Conservation (phyloP, 371 early-diverging fungal genomes). For the Zopfochytrium polystomum region DNA sequence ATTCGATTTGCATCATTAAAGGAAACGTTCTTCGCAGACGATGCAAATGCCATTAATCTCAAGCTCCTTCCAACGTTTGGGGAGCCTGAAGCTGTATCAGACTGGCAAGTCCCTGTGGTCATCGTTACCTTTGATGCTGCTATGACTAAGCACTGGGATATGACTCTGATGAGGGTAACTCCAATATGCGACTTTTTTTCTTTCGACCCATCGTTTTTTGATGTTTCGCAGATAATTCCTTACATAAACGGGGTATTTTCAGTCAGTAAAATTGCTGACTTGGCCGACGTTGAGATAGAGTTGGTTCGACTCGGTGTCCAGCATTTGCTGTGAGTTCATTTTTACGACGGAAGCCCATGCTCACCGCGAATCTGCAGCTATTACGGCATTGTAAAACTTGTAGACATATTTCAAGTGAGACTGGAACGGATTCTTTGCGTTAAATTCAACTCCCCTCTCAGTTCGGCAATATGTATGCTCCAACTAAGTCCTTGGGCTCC, state of each 20-base stretch:
- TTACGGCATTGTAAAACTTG: slow-evolving; percentile 77
- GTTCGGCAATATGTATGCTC: slow-evolving; percentile 79
- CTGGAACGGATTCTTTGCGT: background rate
- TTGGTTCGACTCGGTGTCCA: slow-evolving; percentile 73
- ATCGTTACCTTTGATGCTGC: slow-evolving; percentile 64
- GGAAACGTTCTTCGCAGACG: slow-evolving; percentile 28
- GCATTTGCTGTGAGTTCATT: slow-evolving; percentile 66
- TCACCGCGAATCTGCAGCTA: slow-evolving; percentile 55
- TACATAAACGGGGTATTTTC: slow-evolving; percentile 74
- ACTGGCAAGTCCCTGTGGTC: slow-evolving; percentile 81
- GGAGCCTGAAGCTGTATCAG: slow-evolving; percentile 69
- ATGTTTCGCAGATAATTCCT: slow-evolving; percentile 33
- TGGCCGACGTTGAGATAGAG: slow-evolving; percentile 69
- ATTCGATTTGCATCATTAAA: background rate
- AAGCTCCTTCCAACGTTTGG: slow-evolving; percentile 81
- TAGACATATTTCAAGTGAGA: slow-evolving; percentile 76
- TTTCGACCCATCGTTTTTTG: background rate
- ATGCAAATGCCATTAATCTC: slow-evolving; percentile 61
- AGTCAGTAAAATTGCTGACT: slow-evolving; percentile 69
- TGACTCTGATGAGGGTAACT: slow-evolving; percentile 70
- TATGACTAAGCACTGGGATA: slow-evolving; percentile 76
- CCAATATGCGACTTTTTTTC: no score
- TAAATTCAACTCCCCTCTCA: slow-evolving; percentile 11
- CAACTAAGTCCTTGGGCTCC: slow-evolving; percentile 57
- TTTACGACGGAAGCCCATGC: background rate